Percentiles rank a stretch among this genome's conserved stretches.
phyloP scores from a whole-genome alignment of 2,329 filamentous ascomycete species.

The Harringtonia aguacate region DNA sequence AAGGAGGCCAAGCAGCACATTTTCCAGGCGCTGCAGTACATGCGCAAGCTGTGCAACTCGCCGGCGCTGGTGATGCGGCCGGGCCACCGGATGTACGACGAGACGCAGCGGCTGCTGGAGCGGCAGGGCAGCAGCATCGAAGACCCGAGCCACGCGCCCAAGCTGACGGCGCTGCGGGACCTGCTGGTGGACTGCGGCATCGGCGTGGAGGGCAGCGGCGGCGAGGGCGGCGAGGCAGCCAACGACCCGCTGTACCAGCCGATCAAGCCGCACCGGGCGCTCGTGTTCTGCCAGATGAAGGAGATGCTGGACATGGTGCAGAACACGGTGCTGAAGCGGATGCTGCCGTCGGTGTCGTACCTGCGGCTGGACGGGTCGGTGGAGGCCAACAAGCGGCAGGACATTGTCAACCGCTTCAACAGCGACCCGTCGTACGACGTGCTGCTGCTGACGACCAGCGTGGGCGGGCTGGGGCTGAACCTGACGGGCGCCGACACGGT shows the following conservation, averaged over 20 bases:
- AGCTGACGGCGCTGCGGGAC: slow-evolving; percentile 81
- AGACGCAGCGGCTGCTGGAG: slow-evolving; percentile 70
- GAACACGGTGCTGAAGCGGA: slow-evolving; percentile 76
- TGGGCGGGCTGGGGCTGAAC: slow-evolving; percentile 89
- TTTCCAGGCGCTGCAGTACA: slow-evolving; percentile 97
- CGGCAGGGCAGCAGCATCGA: slow-evolving; percentile 73
- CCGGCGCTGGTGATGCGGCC: slow-evolving; percentile 94
- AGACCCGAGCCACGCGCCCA: slow-evolving; percentile 82
- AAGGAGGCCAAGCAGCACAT: slow-evolving; percentile 97
- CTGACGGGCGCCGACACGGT: slow-evolving; percentile 95
- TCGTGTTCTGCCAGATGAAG: slow-evolving; percentile 99
- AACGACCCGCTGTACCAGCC: slow-evolving; percentile 59
- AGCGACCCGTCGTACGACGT: slow-evolving; percentile 95
- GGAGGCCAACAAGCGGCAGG: slow-evolving; percentile 86
- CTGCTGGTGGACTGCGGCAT: slow-evolving; percentile 98
- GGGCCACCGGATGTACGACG: slow-evolving; percentile 79
- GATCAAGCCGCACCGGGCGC: slow-evolving; percentile 88
- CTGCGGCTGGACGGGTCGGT: slow-evolving; percentile 90
- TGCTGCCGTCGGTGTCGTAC: slow-evolving; percentile 88
- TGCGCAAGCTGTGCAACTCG: slow-evolving; percentile 98
- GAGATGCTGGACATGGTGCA: slow-evolving; percentile 99
- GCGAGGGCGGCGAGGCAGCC: slow-evolving; percentile 42
- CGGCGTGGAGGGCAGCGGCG: slow-evolving; percentile 58
- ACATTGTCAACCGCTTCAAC: slow-evolving; percentile 98
- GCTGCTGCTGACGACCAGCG: slow-evolving; percentile 83